A percentile compares a stretch with the other conserved stretches of the same genome.
These are phyloP conservation scores for Paramecium biaurelia DNA, from an alignment of 73 alveolate genomes.

Conservation along the genomic window DNA sequence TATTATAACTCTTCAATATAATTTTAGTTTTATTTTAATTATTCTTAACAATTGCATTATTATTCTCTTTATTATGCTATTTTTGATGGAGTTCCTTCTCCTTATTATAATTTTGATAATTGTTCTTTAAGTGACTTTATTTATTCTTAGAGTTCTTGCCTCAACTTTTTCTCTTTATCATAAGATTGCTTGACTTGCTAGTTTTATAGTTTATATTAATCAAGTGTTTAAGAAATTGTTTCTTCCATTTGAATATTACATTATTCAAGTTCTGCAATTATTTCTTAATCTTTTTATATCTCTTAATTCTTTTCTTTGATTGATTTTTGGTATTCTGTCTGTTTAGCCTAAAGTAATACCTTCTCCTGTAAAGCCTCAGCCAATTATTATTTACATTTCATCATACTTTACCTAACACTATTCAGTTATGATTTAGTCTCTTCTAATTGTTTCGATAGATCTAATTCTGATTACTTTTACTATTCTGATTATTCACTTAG, in stretches of 20 bases:
- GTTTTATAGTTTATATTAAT: not conserved
- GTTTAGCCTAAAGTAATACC: not conserved
- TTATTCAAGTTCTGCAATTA: conserved; percentile 4
- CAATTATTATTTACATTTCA: not conserved
- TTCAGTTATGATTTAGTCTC: not conserved
- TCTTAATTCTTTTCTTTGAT: not conserved
- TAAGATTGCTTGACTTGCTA: not conserved
- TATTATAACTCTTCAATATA: not conserved
- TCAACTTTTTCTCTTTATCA: not conserved
- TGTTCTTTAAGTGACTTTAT: not conserved
- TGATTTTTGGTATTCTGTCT: not conserved
- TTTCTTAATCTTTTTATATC: not conserved
- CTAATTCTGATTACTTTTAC: not conserved
- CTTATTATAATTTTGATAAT: not conserved
- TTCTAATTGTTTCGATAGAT: not conserved
- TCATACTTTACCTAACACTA: not conserved
- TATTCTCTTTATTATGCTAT: not conserved
- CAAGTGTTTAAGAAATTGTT: not conserved
- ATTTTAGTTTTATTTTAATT: not conserved
- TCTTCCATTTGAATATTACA: conserved; percentile 4
- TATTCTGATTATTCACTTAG: not conserved
- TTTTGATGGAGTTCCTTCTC: not conserved
- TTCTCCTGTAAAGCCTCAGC: not conserved
- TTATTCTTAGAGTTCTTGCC: not conserved
- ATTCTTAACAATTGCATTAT: not conserved